A percentile compares a stretch with the other conserved stretches of the same genome.
Conservation (phyloP, 169 alveolate species). For the Perkinsus olseni region DNA sequence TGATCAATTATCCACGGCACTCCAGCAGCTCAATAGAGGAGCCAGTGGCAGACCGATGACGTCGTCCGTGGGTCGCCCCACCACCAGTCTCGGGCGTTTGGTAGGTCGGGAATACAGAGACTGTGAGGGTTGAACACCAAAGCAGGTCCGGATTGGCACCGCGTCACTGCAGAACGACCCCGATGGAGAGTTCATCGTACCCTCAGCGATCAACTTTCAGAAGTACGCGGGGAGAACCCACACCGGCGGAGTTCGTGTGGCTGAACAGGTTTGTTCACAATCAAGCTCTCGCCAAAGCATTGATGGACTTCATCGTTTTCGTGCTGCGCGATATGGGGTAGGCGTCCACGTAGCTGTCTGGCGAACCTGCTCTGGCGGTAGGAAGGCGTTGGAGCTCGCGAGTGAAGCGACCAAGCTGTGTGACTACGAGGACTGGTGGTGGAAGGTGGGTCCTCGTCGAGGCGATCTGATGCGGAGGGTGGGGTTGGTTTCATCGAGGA, state of each 20-base stretch:
- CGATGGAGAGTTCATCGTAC: not conserved
- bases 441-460: slow-evolving; percentile 40
- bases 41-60: not conserved
- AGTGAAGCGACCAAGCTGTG: slow-evolving; percentile 58
- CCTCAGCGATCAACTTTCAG: not conserved
- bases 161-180: not conserved
- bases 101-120: not conserved
- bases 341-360: not conserved
- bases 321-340: not conserved
- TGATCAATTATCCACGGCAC: not conserved
- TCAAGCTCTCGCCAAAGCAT: not conserved
- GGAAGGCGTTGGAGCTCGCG: slow-evolving; percentile 64
- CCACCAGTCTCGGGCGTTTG: not conserved
- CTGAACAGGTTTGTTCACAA: not conserved
- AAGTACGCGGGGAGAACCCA: too few relatives aligned
- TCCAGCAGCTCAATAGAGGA: not conserved
- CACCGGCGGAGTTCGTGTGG: not conserved
- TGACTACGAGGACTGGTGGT: slow-evolving; percentile 75
- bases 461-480: not conserved
- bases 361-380: not conserved
- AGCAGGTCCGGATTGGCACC: not conserved
- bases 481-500: too few relatives aligned
- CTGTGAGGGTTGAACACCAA: not conserved
- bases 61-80: not conserved
- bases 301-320: not conserved